These are phyloP conservation scores for Lactarius hengduanensis DNA, from an alignment of 768 basidiomycete genomes.

Conservation along the genomic window DNA sequence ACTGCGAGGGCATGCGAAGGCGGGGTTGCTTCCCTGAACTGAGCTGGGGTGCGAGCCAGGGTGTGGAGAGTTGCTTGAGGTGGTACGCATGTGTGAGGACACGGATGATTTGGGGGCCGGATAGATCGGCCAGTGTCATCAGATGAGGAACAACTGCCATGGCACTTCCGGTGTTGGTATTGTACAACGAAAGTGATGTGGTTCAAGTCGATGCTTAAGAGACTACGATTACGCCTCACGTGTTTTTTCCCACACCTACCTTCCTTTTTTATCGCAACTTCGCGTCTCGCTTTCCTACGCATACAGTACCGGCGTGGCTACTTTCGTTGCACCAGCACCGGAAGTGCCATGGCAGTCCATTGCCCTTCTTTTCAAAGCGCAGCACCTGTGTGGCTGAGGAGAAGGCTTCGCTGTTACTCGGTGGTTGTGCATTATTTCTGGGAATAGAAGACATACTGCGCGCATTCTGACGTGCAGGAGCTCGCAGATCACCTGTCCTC, in stretches of 20 bases:
- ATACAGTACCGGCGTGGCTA: no score
- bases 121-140: slow-evolving; percentile 87
- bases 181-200: no score
- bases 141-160: slow-evolving; percentile 56
- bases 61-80: slow-evolving; percentile 61
- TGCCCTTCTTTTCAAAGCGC: slow-evolving; percentile 92
- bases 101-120: slow-evolving; percentile 66
- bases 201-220: no score
- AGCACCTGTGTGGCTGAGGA: slow-evolving; percentile 89
- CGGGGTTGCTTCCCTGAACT: slow-evolving; percentile 34
- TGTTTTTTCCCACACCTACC: no score
- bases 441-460: slow-evolving; percentile 79
- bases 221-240: no score
- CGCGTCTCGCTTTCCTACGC: no score
- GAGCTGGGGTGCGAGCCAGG: slow-evolving; percentile 61
- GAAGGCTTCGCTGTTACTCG: slow-evolving; percentile 73
- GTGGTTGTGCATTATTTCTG: slow-evolving; percentile 88
- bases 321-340: no score
- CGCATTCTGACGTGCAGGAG: slow-evolving; percentile 49
- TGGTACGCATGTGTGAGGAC: slow-evolving; percentile 62
- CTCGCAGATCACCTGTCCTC: slow-evolving; percentile 91
- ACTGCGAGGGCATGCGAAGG: slow-evolving; percentile 66
- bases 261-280: no score
- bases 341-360: slow-evolving; percentile 41
- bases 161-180: no score